phyloP scores from a whole-genome alignment of 2,329 filamentous ascomycete genomes.

The Ustulina deusta region DNA sequence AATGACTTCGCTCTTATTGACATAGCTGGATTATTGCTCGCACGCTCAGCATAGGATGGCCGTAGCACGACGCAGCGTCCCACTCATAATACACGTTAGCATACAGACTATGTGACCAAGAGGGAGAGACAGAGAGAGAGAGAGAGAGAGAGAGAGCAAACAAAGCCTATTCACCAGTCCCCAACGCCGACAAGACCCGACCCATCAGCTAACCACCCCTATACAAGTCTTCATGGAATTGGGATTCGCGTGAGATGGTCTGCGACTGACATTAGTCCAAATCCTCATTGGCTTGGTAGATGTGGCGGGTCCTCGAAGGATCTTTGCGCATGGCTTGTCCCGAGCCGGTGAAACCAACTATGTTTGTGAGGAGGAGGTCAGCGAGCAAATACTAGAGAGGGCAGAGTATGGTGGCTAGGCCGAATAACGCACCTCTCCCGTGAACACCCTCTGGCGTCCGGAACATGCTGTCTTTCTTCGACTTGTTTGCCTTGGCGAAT shows the following conservation, averaged over 20 bases:
- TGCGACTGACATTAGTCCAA: conserved; percentile 67
- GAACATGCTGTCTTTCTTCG: conserved; percentile 97
- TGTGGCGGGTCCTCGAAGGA: conserved; percentile 81
- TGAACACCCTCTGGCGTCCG: conserved; percentile 88
- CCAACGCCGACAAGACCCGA: conserved; percentile 39
- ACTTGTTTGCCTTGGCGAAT: conserved; percentile 66
- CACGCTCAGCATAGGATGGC: conserved; percentile 18
- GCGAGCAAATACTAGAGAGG: conserved; percentile 29
- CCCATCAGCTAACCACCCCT: conserved; percentile 27
- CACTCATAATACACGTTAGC: conserved; percentile 50
- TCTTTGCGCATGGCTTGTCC: conserved; percentile 97
- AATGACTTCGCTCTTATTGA: conserved; percentile 35
- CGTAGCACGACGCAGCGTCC: conserved; percentile 34
- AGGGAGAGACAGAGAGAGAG: conserved; percentile 42
- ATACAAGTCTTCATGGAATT: conserved; percentile 31
- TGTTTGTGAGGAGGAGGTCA: conserved; percentile 44
- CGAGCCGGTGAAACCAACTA: conserved; percentile 96
- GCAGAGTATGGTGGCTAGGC: background rate
- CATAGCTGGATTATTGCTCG: conserved; percentile 26
- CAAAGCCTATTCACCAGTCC: conserved; percentile 49
- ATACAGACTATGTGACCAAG: conserved; percentile 48
- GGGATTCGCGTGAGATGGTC: conserved; percentile 38
- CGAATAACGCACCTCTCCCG: conserved; percentile 76
- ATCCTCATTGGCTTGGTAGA: conserved; percentile 83
- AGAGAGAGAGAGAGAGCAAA: conserved; percentile 44